These are phyloP conservation scores for Colletotrichum euphorbiae DNA, from an alignment of 2,329 filamentous ascomycete species.

Conservation along the genomic window DNA sequence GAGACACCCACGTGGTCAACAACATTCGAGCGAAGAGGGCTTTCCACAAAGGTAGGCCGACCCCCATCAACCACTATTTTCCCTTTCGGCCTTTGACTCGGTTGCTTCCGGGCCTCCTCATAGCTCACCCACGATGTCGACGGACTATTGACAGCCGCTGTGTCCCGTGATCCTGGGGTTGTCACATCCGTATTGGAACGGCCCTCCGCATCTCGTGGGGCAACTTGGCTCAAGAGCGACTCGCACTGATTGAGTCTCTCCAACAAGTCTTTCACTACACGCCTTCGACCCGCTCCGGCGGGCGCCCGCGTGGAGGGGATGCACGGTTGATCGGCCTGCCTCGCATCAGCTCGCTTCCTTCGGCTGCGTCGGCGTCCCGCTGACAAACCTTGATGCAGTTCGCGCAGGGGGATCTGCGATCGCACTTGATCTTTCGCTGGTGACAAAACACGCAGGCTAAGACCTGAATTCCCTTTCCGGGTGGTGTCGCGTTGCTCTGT, in stretches of 20 bases:
- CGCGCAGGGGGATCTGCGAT: constrained; percentile 67
- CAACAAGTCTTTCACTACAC: constrained; percentile 24
- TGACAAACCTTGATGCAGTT: constrained; percentile 54
- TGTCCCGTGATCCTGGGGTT: neutral
- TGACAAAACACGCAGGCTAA: constrained; percentile 66
- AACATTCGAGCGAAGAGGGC: constrained; percentile 63
- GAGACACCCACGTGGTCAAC: constrained; percentile 63
- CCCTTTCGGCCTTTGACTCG: constrained; percentile 44
- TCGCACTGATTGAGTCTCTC: constrained; percentile 32
- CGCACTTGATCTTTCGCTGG: constrained; percentile 72
- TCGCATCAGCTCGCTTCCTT: constrained; percentile 61
- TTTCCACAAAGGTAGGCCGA: constrained; percentile 67
- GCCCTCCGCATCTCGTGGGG: constrained; percentile 22
- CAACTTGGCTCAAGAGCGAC: constrained; percentile 24
- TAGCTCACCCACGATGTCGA: constrained; percentile 27
- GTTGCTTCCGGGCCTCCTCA: constrained; percentile 24
- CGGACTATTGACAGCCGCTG: constrained; percentile 5
- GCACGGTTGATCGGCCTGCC: constrained; percentile 44
- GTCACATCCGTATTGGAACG: neutral
- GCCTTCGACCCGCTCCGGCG: constrained; percentile 19
- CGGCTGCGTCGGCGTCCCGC: constrained; percentile 6
- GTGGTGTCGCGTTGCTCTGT: neutral
- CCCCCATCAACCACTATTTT: constrained; percentile 67
- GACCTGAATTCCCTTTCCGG: constrained; percentile 16
- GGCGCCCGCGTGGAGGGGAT: constrained; percentile 30